Conservation (phyloP, 768 basidiomycete species). For the Kondoa malvinella region DNA sequence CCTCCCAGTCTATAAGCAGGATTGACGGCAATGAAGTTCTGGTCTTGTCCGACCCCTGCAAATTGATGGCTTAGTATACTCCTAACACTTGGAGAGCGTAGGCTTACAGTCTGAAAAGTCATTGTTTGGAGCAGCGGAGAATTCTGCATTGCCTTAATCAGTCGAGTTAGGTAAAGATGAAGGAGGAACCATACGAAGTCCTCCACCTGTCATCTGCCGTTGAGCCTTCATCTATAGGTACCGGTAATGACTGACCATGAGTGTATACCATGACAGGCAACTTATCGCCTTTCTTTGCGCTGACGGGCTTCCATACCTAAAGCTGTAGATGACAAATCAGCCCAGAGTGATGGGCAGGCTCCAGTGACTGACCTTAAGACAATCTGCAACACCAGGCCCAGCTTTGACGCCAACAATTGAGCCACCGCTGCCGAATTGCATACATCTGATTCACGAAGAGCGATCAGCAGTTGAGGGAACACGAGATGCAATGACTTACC, state of each 20-base stretch:
- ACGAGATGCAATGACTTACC: neutral
- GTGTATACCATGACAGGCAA: neutral
- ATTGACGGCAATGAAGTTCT: slow-evolving; percentile 6
- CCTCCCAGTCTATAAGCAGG: slow-evolving; percentile 3
- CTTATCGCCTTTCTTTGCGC: slow-evolving; percentile 6
- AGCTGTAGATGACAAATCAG: too few relatives aligned
- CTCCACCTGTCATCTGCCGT: neutral
- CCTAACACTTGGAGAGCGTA: neutral
- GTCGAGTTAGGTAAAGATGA: neutral
- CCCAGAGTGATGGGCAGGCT: too few relatives aligned
- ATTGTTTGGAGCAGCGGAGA: slow-evolving; percentile 5
- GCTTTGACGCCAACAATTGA: neutral
- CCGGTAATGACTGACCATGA: neutral
- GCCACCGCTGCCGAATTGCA: neutral
- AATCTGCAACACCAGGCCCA: slow-evolving; percentile 2
- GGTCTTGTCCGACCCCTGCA: slow-evolving; percentile 1
- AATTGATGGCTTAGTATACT: neutral
- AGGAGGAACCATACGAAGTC: neutral
- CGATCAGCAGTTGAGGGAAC: neutral
- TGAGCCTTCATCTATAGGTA: neutral
- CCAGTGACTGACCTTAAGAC: too few relatives aligned
- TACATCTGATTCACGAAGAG: neutral
- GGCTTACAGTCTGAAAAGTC: slow-evolving; percentile 4
- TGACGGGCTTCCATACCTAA: slow-evolving; percentile 2
- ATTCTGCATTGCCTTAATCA: neutral